Base-by-base conservation (phyloP, 208 protist species). In the Crithidia sp. region DNA sequence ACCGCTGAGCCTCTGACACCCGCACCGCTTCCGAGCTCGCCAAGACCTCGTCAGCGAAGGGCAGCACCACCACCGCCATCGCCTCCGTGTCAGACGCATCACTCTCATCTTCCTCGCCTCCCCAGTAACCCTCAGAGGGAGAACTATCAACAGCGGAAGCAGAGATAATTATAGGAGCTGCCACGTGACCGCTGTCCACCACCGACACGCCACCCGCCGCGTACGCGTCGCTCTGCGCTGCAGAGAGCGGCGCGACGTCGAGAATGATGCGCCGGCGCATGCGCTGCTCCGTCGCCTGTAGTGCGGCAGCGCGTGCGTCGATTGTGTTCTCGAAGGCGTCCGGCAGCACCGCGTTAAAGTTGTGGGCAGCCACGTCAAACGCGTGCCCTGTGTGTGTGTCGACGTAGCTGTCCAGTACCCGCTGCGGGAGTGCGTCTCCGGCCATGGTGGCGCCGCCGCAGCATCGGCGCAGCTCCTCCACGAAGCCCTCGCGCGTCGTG, bases 1-100 rank as follows among this genome's bases (percentile, higher is more conserved):
- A 71, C 9, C 86, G 86, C 45, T 43, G 14, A 13, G 45, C 63
- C 74, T 60, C 56, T 0, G 53, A 61, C 36, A 54, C 28, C 7
- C 66, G 76, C 49, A 64, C 40, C 12, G 55, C 62, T 65, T 64
- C 65, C 40, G 59, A 19, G 16, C 54, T 52, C 2, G 61, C 59
- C 7, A 67, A 47, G 54, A 92, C 17, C 58, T 91, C 86, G 8
- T 70, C 57, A 0, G 44, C 4, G 43, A 89, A 60, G 12, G 90
- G 87, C 14, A 69, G 76, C 57, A 95, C 87, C 36, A 95, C 44
- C 50, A 95, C 68, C 19, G 89, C 77, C 13, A 73, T 64, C 16
- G 59, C 39, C 7, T 60, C 61, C n/a, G 28, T 28, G 28, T 28
- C 1, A 1, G 28, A 28, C 1, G 28, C 28, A 28, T 63, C 50